A percentile compares a stretch with the other conserved stretches of the same genome.
These are phyloP conservation scores for Breynia disticha DNA, from an alignment of 441 rosid genomes.

Conservation along the genomic window DNA sequence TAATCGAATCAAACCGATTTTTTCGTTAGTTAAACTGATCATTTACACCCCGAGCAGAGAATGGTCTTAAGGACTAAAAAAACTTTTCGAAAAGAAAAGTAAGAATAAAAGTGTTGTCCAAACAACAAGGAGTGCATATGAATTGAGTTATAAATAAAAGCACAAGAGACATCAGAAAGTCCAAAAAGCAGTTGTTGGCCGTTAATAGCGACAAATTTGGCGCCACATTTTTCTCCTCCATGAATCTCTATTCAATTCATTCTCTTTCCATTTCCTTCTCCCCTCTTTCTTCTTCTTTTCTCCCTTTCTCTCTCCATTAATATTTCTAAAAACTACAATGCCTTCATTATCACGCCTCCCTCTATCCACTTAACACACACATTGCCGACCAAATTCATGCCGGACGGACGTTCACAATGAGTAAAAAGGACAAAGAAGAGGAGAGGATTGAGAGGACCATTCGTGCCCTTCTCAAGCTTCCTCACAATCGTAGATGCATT, in stretches of 20 bases:
- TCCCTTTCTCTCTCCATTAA: too few species aligned
- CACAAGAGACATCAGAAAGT: not conserved
- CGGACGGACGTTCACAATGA: slow-evolving; percentile 26
- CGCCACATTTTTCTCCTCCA: not conserved
- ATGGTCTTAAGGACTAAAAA: too few species aligned
- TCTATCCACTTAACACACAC: too few species aligned
- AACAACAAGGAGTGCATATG: not conserved
- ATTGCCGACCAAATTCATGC: too few species aligned
- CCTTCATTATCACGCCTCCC: too few species aligned
- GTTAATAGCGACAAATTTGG: not conserved
- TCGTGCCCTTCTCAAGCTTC: slow-evolving; percentile 59
- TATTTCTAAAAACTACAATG: too few species aligned
- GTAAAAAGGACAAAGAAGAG: slow-evolving; percentile 49
- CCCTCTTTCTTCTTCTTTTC: not conserved
- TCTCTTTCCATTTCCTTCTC: not conserved
- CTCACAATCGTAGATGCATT: slow-evolving; percentile 74
- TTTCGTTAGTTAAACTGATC: too few species aligned
- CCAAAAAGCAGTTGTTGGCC: not conserved
- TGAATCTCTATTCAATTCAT: not conserved
- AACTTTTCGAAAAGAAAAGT: too few species aligned
- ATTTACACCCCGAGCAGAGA: too few species aligned
- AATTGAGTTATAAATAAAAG: not conserved
- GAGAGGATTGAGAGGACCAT: slow-evolving; percentile 62
- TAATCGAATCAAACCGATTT: too few species aligned
- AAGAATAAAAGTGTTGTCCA: not conserved